phyloP scores from a whole-genome alignment of 106 monocot genomes.

The Platanthera guangdongensis region DNA sequence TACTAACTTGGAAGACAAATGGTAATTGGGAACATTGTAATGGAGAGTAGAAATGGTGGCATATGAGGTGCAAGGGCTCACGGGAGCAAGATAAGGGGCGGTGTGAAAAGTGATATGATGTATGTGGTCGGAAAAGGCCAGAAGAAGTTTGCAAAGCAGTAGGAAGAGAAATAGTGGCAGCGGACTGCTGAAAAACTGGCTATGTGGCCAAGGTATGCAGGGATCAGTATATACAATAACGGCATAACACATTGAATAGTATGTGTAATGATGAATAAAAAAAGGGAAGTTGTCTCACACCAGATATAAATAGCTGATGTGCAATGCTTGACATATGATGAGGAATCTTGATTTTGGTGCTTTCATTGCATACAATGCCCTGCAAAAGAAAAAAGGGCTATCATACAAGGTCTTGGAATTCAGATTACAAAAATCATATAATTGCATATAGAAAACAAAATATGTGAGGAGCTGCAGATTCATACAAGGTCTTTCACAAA shows the following conservation, averaged over 20 bases:
- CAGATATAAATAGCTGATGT: constrained; percentile 88
- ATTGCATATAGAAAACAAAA: not conserved
- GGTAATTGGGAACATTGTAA: no score
- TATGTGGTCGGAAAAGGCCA: no score
- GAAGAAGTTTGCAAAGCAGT: no score
- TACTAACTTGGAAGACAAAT: no score
- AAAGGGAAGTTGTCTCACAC: constrained; percentile 15
- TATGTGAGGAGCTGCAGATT: not conserved
- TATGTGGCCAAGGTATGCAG: no score
- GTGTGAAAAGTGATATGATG: no score
- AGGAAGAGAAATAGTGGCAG: no score
- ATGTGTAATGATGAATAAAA: not conserved
- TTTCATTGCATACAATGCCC: constrained; percentile 81
- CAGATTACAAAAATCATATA: not conserved
- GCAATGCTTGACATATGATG: constrained; percentile 66
- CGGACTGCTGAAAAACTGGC: no score
- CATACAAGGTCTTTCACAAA: constrained; percentile 98
- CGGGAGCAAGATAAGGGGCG: no score
- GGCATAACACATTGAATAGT: not conserved
- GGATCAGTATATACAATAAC: not conserved
- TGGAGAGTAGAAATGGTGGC: no score
- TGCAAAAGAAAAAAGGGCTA: constrained; percentile 16
- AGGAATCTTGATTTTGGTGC: constrained; percentile 56
- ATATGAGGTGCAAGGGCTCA: no score
- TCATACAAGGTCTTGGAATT: not conserved